Evolutionary conservation across 495 filamentous ascomycete genomes (phyloP), one percentile per base, ranked within the genome.

Genomic region (Hyaloscypha hepaticicola): DNA sequence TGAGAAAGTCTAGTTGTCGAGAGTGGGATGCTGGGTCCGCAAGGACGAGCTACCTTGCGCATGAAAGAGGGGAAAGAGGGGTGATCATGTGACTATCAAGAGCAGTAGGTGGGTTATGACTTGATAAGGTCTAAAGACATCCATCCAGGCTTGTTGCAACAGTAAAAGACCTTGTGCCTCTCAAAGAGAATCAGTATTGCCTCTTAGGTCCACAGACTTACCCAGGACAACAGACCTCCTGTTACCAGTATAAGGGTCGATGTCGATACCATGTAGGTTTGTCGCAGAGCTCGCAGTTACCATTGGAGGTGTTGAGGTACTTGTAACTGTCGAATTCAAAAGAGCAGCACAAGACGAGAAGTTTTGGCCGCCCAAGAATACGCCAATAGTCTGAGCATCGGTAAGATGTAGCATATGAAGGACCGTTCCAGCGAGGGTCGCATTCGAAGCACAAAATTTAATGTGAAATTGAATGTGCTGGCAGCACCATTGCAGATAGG

Each of bases 361-460:
- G 55, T 58, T 63, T 27, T 55, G 21, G 1, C 60, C 29, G 12
- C 41, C 60, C 9, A 66, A 34, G n/a, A 63, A 63, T 9, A 41
- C 45, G 0, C 60, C 65, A 19, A 67, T 55, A 49, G 58, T 67
- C 31, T 63, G 55, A 14, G 55, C 65, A 63, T 63, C 59, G 11
- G 33, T 57, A 1, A 62, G 22, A 38, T 60, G 52, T 25, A 60
- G 19, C 33, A 55, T 58, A 45, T 38, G 65, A 25, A 67, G 41
- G 7, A 63, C 19, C 24, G 24, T 29, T 14, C 53, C 55, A 5
- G 29, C 60, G 6, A 58, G 14, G 16, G 45, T 59, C 12, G 58
- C 58, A 52, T 67, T 67, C 22, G 55, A 34, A 1, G 60, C 65
- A 48, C 55, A 67, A 41, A 67, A 63, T 25, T 63, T 63, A 16